Evolutionary conservation across 1,284 basidiomycete genomes (phyloP).

Genomic region (Sporisorium sorghi): DNA sequence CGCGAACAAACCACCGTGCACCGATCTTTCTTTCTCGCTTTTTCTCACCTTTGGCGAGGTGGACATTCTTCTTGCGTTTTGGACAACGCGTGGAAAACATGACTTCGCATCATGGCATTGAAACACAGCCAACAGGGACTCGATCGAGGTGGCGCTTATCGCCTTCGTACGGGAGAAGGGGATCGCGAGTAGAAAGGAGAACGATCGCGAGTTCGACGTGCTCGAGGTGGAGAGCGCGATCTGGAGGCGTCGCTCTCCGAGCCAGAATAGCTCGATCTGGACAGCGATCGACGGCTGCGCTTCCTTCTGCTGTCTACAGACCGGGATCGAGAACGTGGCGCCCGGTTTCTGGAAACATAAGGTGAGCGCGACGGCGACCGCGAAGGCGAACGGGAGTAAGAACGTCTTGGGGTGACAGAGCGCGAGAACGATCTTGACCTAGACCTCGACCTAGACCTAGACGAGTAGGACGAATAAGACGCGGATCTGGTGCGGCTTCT

Average conservation of each 20-base stretch:
- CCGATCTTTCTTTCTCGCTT: too few species aligned
- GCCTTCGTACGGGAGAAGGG: constrained; percentile 10
- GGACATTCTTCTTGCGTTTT: too few species aligned
- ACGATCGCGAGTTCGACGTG: neutral
- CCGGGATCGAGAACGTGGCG: constrained; percentile 20
- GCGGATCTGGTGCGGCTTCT: constrained; percentile 33
- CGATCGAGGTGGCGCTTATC: neutral
- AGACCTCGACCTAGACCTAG: constrained; percentile 25
- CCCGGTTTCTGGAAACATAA: constrained; percentile 1
- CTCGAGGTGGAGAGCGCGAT: constrained; percentile 19
- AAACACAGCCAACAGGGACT: neutral
- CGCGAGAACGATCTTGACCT: constrained; percentile 33
- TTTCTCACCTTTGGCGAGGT: too few species aligned
- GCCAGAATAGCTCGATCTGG: constrained; percentile 19
- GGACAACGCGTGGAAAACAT: neutral
- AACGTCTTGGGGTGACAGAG: constrained; percentile 17
- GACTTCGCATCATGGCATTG: neutral
- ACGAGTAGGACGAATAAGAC: constrained; percentile 46
- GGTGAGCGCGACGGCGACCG: constrained; percentile 24
- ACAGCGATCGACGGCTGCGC: constrained; percentile 12
- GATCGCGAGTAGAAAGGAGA: constrained; percentile 34
- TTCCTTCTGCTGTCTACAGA: constrained; percentile 5
- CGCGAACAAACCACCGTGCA: too few species aligned
- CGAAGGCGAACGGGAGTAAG: constrained; percentile 24
- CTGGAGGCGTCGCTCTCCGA: constrained; percentile 17